These are phyloP conservation scores for Podaxis rugospora DNA, from an alignment of 768 basidiomycete species.

Conservation along the genomic window DNA sequence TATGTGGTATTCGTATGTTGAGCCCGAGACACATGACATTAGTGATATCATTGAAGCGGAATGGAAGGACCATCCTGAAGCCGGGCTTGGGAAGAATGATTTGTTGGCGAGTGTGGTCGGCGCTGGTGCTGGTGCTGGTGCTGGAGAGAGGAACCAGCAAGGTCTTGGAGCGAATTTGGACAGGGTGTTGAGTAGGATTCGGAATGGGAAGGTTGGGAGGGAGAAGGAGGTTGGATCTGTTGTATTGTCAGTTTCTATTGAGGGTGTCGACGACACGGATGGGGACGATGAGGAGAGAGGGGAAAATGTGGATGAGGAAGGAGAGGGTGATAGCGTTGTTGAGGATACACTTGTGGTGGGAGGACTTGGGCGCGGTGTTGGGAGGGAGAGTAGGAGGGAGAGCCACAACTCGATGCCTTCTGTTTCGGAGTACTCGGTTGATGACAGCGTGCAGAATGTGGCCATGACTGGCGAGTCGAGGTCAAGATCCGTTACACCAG, in stretches of 20 bases:
- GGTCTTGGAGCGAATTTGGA: slow-evolving; percentile 67
- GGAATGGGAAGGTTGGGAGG: slow-evolving; percentile 48
- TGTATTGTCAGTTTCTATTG: neutral
- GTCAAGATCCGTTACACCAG: slow-evolving; percentile 41
- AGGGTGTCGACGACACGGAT: neutral
- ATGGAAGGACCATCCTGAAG: slow-evolving; percentile 46
- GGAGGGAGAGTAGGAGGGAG: slow-evolving; percentile 17
- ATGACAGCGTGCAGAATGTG: slow-evolving; percentile 23
- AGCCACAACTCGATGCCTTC: slow-evolving; percentile 30
- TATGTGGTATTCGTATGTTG: slow-evolving; percentile 92
- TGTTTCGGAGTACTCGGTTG: slow-evolving; percentile 50
- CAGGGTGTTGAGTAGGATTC: slow-evolving; percentile 72
- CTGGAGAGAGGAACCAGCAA: slow-evolving; percentile 41
- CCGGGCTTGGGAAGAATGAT: slow-evolving; percentile 41
- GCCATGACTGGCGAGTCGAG: slow-evolving; percentile 15
- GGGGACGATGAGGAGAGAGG: neutral
- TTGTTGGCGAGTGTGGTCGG: slow-evolving; percentile 64
- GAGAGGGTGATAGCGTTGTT: neutral
- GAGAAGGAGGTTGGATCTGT: slow-evolving; percentile 26
- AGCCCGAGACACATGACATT: slow-evolving; percentile 86
- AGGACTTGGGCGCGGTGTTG: slow-evolving; percentile 6
- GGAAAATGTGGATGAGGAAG: neutral
- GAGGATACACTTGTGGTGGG: neutral
- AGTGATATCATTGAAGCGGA: slow-evolving; percentile 92
- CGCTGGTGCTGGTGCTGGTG: neutral